Conservation (phyloP, 129 eudicot genomes). For the Mikania micrantha region DNA sequence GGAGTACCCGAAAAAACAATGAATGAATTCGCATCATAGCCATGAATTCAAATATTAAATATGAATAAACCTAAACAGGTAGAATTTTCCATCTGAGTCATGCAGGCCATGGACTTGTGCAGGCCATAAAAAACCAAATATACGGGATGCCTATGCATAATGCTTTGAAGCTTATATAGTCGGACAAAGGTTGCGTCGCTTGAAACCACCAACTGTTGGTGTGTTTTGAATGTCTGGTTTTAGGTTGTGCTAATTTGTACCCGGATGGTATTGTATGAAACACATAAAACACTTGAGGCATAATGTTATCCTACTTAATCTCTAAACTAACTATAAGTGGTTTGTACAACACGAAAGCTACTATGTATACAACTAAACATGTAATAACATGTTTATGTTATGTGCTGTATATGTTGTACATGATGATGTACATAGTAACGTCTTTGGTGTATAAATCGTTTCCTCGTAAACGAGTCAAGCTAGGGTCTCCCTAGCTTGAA, state of each 20-base stretch:
- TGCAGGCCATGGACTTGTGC: not conserved
- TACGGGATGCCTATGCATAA: not conserved
- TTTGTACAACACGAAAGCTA: not conserved
- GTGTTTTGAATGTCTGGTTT: not conserved
- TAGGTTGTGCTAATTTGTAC: not conserved
- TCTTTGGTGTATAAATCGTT: no score
- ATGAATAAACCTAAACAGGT: not conserved
- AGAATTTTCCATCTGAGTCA: not conserved
- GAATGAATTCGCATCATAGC: not conserved
- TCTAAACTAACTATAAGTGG: no score
- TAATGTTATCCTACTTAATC: no score
- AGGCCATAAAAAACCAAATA: not conserved
- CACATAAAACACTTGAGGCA: not conserved
- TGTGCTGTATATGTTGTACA: not conserved
- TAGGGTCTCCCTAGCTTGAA: no score
- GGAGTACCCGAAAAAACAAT: conserved; percentile 63
- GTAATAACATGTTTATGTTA: not conserved
- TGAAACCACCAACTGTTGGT: not conserved
- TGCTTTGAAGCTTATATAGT: not conserved
- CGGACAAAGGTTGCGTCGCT: not conserved
- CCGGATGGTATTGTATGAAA: not conserved
- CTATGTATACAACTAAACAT: not conserved
- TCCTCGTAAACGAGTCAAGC: no score
- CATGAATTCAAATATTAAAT: not conserved
- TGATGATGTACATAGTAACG: no score